A percentile compares a stretch with the other conserved stretches of the same genome.
Evolutionary conservation across 2,329 filamentous ascomycete genomes (phyloP).

Genomic region (Talaromyces funiculosus): DNA sequence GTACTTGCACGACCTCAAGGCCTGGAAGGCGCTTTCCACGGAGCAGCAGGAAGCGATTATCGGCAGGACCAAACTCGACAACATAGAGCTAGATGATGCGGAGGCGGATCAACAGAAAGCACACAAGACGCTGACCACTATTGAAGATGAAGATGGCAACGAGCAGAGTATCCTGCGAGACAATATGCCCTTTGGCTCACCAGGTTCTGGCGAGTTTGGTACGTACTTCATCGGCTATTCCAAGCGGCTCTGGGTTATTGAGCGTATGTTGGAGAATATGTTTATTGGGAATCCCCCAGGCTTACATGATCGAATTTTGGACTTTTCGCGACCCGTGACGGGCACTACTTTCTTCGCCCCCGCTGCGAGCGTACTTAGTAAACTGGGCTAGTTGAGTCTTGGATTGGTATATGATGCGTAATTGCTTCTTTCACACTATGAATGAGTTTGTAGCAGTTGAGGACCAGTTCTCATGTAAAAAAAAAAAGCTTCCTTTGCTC

Average conservation of each 20-base stretch:
- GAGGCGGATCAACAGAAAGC: conserved; percentile 41
- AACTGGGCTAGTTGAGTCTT: conserved; percentile 21
- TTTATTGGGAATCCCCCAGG: conserved; percentile 52
- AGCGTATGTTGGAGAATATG: conserved; percentile 55
- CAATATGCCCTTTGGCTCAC: conserved; percentile 58
- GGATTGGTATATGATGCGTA: background rate
- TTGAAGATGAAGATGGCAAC: conserved; percentile 46
- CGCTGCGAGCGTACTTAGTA: conserved; percentile 26
- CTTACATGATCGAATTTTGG: conserved; percentile 51
- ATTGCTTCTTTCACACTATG: background rate
- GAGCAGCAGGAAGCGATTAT: conserved; percentile 54
- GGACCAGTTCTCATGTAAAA: too few species aligned
- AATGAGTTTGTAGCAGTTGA: background rate
- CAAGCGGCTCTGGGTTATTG: conserved; percentile 49
- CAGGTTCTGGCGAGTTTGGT: conserved; percentile 47
- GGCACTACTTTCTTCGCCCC: conserved; percentile 53
- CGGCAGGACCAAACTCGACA: conserved; percentile 54
- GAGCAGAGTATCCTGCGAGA: conserved; percentile 53
- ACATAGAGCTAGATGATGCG: conserved; percentile 52
- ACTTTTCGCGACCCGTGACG: conserved; percentile 51
- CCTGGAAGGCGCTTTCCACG: conserved; percentile 43
- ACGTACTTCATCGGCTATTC: conserved; percentile 57
- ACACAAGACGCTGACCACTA: conserved; percentile 52
- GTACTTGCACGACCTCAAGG: conserved; percentile 49
- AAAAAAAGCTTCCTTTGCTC: background rate